Percentiles rank a stretch among this genome's conserved stretches.
These are phyloP conservation scores for Eragrostis tef DNA, from an alignment of 202 grass and related monocot species.

Conservation along the genomic window DNA sequence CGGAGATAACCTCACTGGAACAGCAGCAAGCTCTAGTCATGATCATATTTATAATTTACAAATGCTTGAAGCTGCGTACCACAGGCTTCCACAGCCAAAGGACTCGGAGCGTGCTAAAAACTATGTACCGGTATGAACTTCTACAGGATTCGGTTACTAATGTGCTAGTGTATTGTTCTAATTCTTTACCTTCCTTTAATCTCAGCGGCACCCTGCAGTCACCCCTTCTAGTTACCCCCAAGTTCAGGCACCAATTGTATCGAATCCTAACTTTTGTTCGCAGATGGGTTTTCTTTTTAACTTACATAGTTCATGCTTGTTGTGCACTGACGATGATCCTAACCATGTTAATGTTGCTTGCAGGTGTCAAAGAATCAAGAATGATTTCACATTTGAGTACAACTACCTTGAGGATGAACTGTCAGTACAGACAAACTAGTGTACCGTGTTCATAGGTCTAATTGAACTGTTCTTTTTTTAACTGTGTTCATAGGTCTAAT, in stretches of 20 bases:
- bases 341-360: slow-evolving; percentile 40
- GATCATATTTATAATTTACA: slow-evolving; percentile 85
- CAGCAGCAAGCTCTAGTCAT: slow-evolving; percentile 56
- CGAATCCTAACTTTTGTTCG: slow-evolving; percentile 77
- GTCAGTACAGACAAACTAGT: slow-evolving; percentile 65
- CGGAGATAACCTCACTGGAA: slow-evolving; percentile 74
- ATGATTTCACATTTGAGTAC: slow-evolving; percentile 95
- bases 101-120: slow-evolving; percentile 85
- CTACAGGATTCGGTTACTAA: slow-evolving; percentile 15
- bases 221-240: slow-evolving; percentile 83
- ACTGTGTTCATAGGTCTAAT: slow-evolving; percentile 44
- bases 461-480: slow-evolving; percentile 13
- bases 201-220: slow-evolving; percentile 80
- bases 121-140: slow-evolving; percentile 74
- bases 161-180: slow-evolving; percentile 36
- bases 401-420: slow-evolving; percentile 95
- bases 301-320: not conserved
- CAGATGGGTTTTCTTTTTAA: slow-evolving; percentile 1
- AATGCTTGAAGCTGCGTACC: slow-evolving; percentile 92
- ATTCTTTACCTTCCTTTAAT: slow-evolving; percentile 34
- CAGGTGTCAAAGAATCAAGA: slow-evolving; percentile 99
- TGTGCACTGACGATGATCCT: not conserved
- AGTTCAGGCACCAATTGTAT: slow-evolving; percentile 80
- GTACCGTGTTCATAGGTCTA: slow-evolving; percentile 40
- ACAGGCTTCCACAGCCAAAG: slow-evolving; percentile 87